Percentiles rank a stretch among this genome's conserved stretches.
phyloP scores from a whole-genome alignment of 257 asterid species.

The Salvia hispanica region DNA sequence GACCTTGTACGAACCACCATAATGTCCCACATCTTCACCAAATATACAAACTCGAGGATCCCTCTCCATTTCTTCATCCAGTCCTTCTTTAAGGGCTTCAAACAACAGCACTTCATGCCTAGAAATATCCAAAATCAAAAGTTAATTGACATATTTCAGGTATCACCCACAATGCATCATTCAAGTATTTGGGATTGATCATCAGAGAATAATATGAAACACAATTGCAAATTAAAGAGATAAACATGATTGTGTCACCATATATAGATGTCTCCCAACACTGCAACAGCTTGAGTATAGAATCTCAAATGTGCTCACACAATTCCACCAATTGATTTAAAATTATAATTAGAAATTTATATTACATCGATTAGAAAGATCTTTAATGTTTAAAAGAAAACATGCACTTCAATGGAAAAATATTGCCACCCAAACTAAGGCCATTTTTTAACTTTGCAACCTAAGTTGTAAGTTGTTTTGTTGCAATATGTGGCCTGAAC shows the following conservation, averaged over 20 bases:
- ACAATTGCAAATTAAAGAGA: conserved; percentile 5
- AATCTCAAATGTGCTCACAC: not conserved
- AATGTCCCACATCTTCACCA: conserved; percentile 90
- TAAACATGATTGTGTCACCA: not conserved
- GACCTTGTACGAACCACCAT: conserved; percentile 90
- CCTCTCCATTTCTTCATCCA: conserved; percentile 88
- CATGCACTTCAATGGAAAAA: not conserved
- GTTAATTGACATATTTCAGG: too few relatives aligned
- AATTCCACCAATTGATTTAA: not conserved
- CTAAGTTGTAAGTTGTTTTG: not conserved
- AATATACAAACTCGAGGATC: conserved; percentile 73
- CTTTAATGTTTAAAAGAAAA: not conserved
- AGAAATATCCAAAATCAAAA: not conserved
- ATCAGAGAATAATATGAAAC: not conserved
- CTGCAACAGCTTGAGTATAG: not conserved
- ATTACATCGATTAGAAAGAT: not conserved
- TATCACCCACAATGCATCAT: not conserved
- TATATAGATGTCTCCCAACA: not conserved
- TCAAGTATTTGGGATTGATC: not conserved
- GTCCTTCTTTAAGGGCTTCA: conserved; percentile 85
- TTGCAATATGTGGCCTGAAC: not conserved
- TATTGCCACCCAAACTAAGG: not conserved
- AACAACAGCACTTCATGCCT: conserved; percentile 79
- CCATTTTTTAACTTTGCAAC: not conserved
- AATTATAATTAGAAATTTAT: not conserved